Conservation (phyloP, 805 yeast species). For the Lachancea waltii region DNA sequence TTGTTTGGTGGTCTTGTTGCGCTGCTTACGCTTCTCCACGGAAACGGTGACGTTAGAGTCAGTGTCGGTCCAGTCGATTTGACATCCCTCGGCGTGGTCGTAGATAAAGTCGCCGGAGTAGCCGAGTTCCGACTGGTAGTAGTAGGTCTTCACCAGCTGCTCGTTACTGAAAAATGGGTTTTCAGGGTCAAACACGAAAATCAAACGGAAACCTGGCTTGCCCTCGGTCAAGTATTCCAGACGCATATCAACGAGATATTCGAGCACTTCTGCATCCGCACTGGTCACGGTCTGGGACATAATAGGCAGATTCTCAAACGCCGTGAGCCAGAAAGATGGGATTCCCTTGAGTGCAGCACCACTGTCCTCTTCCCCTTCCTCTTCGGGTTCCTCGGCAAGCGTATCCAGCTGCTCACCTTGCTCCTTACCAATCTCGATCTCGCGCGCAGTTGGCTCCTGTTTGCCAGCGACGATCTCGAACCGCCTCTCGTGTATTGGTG, state of each 20-base stretch:
- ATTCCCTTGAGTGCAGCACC: constrained; percentile 59
- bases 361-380: constrained; percentile 39
- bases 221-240: constrained; percentile 62
- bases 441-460: constrained; percentile 70
- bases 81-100: constrained; percentile 90
- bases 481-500: constrained; percentile 72
- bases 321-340: constrained; percentile 96
- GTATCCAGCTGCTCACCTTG: constrained; percentile 52
- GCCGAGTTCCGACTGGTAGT: constrained; percentile 88
- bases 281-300: constrained; percentile 82
- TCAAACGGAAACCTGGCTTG: constrained; percentile 78
- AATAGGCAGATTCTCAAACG: constrained; percentile 77
- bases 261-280: constrained; percentile 80
- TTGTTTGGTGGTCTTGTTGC: constrained; percentile 93
- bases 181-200: constrained; percentile 65
- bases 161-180: constrained; percentile 75
- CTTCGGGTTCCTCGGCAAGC: constrained; percentile 35
- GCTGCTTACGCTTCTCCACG: constrained; percentile 92
- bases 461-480: constrained; percentile 64
- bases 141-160: constrained; percentile 76
- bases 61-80: constrained; percentile 72
- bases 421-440: constrained; percentile 70
- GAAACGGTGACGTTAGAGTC: constrained; percentile 77
- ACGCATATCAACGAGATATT: constrained; percentile 59
- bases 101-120: constrained; percentile 94